Base-by-base conservation (phyloP, 169 alveolate genomes). In the Babesia bigemina region DNA sequence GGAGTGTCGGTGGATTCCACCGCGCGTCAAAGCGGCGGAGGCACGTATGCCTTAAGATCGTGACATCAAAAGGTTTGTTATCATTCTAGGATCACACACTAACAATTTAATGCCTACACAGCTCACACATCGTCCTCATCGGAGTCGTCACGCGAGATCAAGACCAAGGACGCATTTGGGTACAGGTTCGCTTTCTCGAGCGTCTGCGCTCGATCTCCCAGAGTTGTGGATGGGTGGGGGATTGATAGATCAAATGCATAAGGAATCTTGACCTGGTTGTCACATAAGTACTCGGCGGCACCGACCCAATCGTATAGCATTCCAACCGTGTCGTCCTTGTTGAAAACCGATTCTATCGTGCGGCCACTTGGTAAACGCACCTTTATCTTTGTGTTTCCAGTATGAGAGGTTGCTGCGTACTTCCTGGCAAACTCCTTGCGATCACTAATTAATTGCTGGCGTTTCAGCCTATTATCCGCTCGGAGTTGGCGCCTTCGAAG, bases 361-460 rank as follows among this genome's bases (percentile, higher is more conserved):
- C 66, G 24, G n/a, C 90, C 90, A 21, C 24, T 70, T 14, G 90
- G 90, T 61, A 83, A 44, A 12, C 82, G 78, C 45, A 83, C 90
- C 49, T 63, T 73, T 47, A 83, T 83, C 84, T 83, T 81, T 10
- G 70, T 60, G 45, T 77, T 57, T 26, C 84, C 88, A 14, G 49
- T 56, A 17, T 61, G 49, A 0, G 24, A 17, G 8, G 66, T 13
- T 3, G 26, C 26, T 45, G 67, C 22, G 60, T 22, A 73, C 49
- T 39, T 26, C 53, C 60, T 28, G 0, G 86, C 79, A 55, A 63
- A 48, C 39, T 48, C 55, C 47, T 63, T 81, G 45, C 88, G 75
- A 17, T 60, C 47, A 42, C 62, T 24, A 11, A 63, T 36, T 26
- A 72, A 14, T n/a, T 29, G 50, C 19, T 58, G 42, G 14, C 72